Percentiles rank a stretch among this genome's conserved stretches.
These are phyloP conservation scores for Albugo laibachii DNA, from an alignment of 352 stramenopile species.

Conservation along the genomic window DNA sequence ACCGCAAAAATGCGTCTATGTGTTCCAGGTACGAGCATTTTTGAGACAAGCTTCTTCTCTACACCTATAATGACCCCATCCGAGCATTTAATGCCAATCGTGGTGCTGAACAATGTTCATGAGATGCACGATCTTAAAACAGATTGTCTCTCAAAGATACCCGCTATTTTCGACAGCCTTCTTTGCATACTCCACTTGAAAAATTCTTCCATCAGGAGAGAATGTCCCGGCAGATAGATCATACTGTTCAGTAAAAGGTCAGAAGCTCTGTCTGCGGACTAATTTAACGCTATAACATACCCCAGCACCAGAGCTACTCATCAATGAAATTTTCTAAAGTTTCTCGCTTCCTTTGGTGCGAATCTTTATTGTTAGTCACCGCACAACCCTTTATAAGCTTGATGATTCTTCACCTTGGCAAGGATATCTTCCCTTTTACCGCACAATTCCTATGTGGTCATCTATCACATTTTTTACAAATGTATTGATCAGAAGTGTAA, in stretches of 20 bases:
- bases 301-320: conserved; percentile 70
- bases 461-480: no score
- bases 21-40: conserved; percentile 83
- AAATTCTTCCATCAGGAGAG: conserved; percentile 95
- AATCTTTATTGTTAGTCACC: not conserved
- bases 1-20: conserved; percentile 80
- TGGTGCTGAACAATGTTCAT: conserved; percentile 43
- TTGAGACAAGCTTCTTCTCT: conserved; percentile 89
- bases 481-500: no score
- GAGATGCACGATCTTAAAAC: not conserved
- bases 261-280: not conserved
- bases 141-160: conserved; percentile 10
- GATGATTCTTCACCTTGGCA: no score
- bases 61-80: conserved; percentile 95
- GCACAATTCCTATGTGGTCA: no score
- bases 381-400: no score
- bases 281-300: conserved; percentile 9
- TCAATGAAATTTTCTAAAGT: conserved; percentile 3
- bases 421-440: no score
- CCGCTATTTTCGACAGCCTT: conserved; percentile 96
- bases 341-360: no score
- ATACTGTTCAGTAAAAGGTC: conserved; percentile 19
- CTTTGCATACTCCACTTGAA: conserved; percentile 97
- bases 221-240: conserved; percentile 87
- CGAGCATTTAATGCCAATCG: conserved; percentile 93